Evolutionary conservation across 805 yeast genomes (phyloP).

Genomic region (Lipomyces sp.): DNA sequence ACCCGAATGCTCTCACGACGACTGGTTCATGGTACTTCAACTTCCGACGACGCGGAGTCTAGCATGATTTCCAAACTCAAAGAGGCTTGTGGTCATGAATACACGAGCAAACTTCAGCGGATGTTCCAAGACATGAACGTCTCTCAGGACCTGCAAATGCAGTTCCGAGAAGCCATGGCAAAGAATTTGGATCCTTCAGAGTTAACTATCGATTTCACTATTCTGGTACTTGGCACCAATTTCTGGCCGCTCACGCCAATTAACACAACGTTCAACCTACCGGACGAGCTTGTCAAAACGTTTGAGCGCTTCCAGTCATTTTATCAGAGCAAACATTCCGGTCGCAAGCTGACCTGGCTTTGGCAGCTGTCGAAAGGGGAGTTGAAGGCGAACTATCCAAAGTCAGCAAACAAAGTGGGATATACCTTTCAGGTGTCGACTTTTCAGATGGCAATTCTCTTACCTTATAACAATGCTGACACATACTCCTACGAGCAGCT

Average conservation of each 20-base stretch:
- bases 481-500: conserved; percentile 65
- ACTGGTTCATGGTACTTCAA: conserved; percentile 82
- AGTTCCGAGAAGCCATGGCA: conserved; percentile 56
- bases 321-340: conserved; percentile 77
- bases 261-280: conserved; percentile 61
- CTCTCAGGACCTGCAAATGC: conserved; percentile 72
- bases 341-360: conserved; percentile 91
- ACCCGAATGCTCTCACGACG: conserved; percentile 88
- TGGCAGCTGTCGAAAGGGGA: conserved; percentile 96
- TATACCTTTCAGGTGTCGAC: conserved; percentile 73
- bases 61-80: conserved; percentile 82
- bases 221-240: conserved; percentile 80
- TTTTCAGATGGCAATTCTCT: conserved; percentile 82
- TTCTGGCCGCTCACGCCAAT: conserved; percentile 78
- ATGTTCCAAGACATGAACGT: conserved; percentile 95
- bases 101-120: conserved; percentile 89
- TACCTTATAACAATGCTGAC: conserved; percentile 77
- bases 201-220: conserved; percentile 57
- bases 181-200: conserved; percentile 45
- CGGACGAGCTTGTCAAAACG: conserved; percentile 66
- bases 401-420: conserved; percentile 70
- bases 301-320: conserved; percentile 69
- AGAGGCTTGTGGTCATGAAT: conserved; percentile 87
- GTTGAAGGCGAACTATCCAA: conserved; percentile 79
- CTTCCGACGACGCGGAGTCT: conserved; percentile 84